Base-by-base conservation (phyloP, 192 early-diverging fungal species). In the Dimargaris verticillata region DNA sequence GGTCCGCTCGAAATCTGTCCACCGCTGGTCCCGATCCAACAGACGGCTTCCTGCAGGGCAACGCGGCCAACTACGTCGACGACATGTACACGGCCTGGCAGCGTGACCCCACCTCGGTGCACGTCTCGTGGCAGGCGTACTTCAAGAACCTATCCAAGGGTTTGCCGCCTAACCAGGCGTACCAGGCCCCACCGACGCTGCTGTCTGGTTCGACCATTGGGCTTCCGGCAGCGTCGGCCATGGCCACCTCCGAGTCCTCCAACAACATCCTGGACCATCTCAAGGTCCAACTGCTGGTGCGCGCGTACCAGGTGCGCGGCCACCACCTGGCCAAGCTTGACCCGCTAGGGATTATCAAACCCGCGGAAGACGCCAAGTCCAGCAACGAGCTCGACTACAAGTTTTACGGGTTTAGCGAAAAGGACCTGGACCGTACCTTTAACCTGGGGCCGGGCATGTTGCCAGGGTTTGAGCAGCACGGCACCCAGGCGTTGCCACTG, bases 111-210 rank as follows among this genome's bases (percentile, higher is more conserved):
- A 74, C 72, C 45, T 87, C 87, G 6, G 95, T 99, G 24, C 92
- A 96, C 70, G 74, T 88, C 46, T 93, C 91, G 55, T 99, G 95
- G 95, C 92, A 92, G 66, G 79, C 88, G 15, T 99, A 99, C 78
- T 99, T 99, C 70, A 82, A 80, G 69, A 86, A 87, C 70, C 78
- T 89, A 55, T 71, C 78, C 62, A 72, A 74, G 24, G 83, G 86
- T 33, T 67, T 80, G 41, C 71, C 73, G 60, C 74, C 85, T 14
- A 73, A 75, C 0, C 77, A 84, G 57, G 85, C 91, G 29, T 93
- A 90, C 75, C 75, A 80, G 54, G 66, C 89, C 53, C 84, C 95
- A 43, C 90, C 88, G 13, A 87, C 80, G 44, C 78, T 93, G 49
- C 83, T 88, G 29, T 77, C 82, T 52, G 80, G 74, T 11, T 79